Evolutionary conservation across 306 rosid genomes (phyloP).

Genomic region (Mimosa bimucronata): DNA sequence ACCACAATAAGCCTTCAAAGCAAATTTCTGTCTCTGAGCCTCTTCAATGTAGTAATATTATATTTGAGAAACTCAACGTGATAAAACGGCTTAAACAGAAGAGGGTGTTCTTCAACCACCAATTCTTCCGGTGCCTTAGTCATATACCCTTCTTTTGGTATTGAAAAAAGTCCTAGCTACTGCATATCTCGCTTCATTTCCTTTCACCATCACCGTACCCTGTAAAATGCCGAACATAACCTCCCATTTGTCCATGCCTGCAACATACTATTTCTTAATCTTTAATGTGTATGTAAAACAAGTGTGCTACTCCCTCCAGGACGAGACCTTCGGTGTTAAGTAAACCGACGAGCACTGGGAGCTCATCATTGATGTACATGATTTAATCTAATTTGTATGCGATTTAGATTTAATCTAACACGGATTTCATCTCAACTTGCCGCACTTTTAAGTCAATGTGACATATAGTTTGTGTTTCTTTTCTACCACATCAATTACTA

Average conservation of each 20-base stretch:
- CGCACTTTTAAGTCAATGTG: too few species aligned
- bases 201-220: constrained; percentile 77
- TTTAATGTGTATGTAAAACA: too few species aligned
- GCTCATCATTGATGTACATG: too few species aligned
- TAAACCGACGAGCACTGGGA: too few species aligned
- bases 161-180: constrained; percentile 57
- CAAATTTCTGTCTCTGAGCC: constrained; percentile 50
- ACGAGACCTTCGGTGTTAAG: too few species aligned
- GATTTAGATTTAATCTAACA: too few species aligned
- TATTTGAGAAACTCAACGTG: constrained; percentile 52
- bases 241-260: constrained; percentile 85
- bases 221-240: constrained; percentile 58
- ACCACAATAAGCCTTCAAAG: constrained; percentile 65
- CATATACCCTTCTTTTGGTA: constrained; percentile 57
- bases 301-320: too few species aligned
- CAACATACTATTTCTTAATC: too few species aligned
- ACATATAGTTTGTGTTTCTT: too few species aligned
- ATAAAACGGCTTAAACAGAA: constrained; percentile 66
- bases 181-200: constrained; percentile 67
- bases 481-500: too few species aligned
- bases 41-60: constrained; percentile 45
- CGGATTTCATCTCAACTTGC: too few species aligned
- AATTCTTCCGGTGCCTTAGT: constrained; percentile 66
- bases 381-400: too few species aligned
- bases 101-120: constrained; percentile 75